Evolutionary conservation across 2,329 filamentous ascomycete species (phyloP).

Genomic region (Trichoderma sp.): DNA sequence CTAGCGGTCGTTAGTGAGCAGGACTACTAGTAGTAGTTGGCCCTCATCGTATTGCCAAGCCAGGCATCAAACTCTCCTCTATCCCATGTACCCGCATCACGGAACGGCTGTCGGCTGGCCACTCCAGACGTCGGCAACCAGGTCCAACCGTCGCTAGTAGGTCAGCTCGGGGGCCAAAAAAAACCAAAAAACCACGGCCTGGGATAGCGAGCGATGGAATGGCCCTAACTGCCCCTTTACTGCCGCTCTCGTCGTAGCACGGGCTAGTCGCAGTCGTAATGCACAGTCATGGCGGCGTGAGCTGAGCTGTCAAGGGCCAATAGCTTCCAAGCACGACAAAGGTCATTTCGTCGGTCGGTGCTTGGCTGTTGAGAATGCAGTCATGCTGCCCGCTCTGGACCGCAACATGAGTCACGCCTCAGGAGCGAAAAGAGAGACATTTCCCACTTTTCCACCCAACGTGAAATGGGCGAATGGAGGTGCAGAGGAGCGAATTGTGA

Average conservation of each 20-base stretch:
- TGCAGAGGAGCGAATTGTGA: neutral
- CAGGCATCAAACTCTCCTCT: neutral
- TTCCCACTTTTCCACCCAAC: neutral
- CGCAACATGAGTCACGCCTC: conserved; percentile 7
- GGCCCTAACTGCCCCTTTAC: neutral
- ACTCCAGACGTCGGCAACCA: conserved; percentile 4
- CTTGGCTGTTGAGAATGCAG: neutral
- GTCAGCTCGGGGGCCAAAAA: conserved; percentile 16
- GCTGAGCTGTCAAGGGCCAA: conserved; percentile 8
- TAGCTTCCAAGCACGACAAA: neutral
- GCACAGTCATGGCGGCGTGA: conserved; percentile 7
- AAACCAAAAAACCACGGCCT: neutral
- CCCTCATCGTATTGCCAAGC: neutral
- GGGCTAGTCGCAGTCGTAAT: neutral
- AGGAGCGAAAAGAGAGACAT: neutral
- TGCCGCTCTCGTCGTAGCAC: conserved; percentile 1
- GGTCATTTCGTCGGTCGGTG: neutral
- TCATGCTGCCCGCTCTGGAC: neutral
- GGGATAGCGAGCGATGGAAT: conserved; percentile 5
- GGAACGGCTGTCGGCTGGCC: conserved; percentile 10
- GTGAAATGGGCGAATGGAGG: neutral
- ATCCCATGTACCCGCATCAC: neutral
- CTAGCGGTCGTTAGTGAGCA: neutral
- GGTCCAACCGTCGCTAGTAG: neutral
- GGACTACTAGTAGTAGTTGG: neutral